Conservation (phyloP, 1,139 yeast genomes). For the Pichia sp. region DNA sequence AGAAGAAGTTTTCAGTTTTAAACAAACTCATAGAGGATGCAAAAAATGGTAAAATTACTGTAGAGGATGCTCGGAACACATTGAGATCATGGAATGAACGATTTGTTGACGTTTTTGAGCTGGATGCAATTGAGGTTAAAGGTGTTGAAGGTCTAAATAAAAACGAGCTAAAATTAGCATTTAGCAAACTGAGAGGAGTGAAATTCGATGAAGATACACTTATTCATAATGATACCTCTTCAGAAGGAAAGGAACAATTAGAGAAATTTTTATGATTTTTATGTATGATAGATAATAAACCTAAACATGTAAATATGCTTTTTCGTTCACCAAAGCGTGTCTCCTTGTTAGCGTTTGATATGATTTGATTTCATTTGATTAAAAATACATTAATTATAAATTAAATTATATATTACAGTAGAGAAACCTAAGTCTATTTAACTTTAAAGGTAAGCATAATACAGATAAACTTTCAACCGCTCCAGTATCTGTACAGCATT, state of each 20-base stretch:
- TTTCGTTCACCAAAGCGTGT: too few relatives aligned
- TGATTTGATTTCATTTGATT: neutral
- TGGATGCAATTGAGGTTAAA: slow-evolving; percentile 17
- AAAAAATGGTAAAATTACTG: slow-evolving; percentile 15
- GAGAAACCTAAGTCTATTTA: too few relatives aligned
- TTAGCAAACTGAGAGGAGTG: slow-evolving; percentile 7
- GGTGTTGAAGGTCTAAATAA: slow-evolving; percentile 20
- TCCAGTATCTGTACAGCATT: slow-evolving; percentile 85
- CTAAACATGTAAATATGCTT: too few relatives aligned
- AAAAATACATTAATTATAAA: slow-evolving; percentile 14
- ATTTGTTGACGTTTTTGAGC: slow-evolving; percentile 20
- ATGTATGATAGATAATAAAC: too few relatives aligned
- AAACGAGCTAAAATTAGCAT: slow-evolving; percentile 7
- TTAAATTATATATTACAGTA: too few relatives aligned
- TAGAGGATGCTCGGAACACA: slow-evolving; percentile 20
- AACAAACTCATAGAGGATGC: slow-evolving; percentile 15
- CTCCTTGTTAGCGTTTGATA: too few relatives aligned
- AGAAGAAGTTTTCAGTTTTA: slow-evolving; percentile 16
- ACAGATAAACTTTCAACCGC: slow-evolving; percentile 35
- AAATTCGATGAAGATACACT: neutral
- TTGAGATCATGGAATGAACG: slow-evolving; percentile 22
- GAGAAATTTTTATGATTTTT: too few relatives aligned
- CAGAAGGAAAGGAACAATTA: neutral
- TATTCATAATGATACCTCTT: too few relatives aligned
- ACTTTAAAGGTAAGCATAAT: too few relatives aligned